A percentile compares a stretch with the other conserved stretches of the same genome.
Evolutionary conservation across 2,329 filamentous ascomycete genomes (phyloP).

Genomic region (Ophiostoma sp.): DNA sequence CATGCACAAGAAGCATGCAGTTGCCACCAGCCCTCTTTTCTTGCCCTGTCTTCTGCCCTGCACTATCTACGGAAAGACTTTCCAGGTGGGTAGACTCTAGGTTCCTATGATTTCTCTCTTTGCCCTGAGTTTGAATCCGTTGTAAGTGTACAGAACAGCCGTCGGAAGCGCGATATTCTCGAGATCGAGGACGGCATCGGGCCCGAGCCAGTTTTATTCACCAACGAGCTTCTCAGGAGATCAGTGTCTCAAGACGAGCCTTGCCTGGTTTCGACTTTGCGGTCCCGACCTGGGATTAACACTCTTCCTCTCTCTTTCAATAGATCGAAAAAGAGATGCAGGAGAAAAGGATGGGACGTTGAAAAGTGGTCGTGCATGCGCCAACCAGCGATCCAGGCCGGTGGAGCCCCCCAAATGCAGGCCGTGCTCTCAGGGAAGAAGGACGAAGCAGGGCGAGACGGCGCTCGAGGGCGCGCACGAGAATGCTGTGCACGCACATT

Average conservation of each 20-base stretch:
- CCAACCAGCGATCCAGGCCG: conserved; percentile 1
- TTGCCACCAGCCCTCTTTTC: not conserved
- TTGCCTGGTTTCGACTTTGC: not conserved
- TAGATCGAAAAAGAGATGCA: too few relatives aligned
- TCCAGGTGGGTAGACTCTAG: not conserved
- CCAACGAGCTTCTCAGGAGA: not conserved
- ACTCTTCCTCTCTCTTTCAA: not conserved
- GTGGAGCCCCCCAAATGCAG: not conserved
- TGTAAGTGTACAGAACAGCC: not conserved
- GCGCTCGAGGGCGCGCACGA: not conserved
- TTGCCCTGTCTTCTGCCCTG: not conserved
- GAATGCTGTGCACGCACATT: conserved; percentile 6
- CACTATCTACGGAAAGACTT: not conserved
- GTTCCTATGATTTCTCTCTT: not conserved
- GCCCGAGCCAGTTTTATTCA: not conserved
- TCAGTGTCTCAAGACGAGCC: not conserved
- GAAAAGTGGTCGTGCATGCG: not conserved
- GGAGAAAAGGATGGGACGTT: not conserved
- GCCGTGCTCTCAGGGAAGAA: not conserved
- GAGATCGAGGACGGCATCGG: not conserved
- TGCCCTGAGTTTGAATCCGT: not conserved
- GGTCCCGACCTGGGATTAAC: not conserved
- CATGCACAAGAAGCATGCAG: not conserved
- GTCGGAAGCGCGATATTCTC: not conserved
- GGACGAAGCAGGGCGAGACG: not conserved